These are phyloP conservation scores for Xylariaceae sp. DNA, from an alignment of 2,329 filamentous ascomycete genomes.

Conservation along the genomic window DNA sequence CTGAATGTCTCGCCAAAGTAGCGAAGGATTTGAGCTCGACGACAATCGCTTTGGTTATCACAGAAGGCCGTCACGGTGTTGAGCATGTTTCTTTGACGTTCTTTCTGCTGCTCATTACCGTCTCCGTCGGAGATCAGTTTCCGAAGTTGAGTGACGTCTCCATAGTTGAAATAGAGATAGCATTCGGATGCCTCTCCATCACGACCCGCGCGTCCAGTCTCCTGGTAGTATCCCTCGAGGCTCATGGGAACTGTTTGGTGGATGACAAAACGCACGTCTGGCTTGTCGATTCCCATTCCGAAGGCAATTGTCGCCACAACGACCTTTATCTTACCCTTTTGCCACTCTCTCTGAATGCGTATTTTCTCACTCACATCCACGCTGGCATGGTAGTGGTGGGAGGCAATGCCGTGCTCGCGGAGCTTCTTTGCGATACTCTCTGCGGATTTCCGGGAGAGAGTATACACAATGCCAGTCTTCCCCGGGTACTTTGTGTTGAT, in stretches of 20 bases:
- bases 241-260: slow-evolving; percentile 92
- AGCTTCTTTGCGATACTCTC: slow-evolving; percentile 74
- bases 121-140: slow-evolving; percentile 81
- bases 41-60: slow-evolving; percentile 82
- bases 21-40: slow-evolving; percentile 78
- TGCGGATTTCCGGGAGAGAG: slow-evolving; percentile 75
- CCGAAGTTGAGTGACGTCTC: slow-evolving; percentile 66
- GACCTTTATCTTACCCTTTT: slow-evolving; percentile 71
- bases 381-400: slow-evolving; percentile 80
- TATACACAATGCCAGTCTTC: slow-evolving; percentile 89
- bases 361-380: slow-evolving; percentile 65
- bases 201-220: slow-evolving; percentile 89
- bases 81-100: slow-evolving; percentile 79
- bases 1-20: slow-evolving; percentile 90
- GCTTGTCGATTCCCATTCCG: slow-evolving; percentile 99
- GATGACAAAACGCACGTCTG: slow-evolving; percentile 92
- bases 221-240: slow-evolving; percentile 95
- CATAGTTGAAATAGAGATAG: slow-evolving; percentile 82
- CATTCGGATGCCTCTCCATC: slow-evolving; percentile 85
- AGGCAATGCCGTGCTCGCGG: slow-evolving; percentile 57
- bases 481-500: slow-evolving; percentile 66
- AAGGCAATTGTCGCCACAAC: slow-evolving; percentile 98
- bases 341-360: slow-evolving; percentile 74
- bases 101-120: slow-evolving; percentile 71
- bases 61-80: slow-evolving; percentile 81